Evolutionary conservation across 768 basidiomycete species (phyloP).

Genomic region (Butyriboletus loyo): DNA sequence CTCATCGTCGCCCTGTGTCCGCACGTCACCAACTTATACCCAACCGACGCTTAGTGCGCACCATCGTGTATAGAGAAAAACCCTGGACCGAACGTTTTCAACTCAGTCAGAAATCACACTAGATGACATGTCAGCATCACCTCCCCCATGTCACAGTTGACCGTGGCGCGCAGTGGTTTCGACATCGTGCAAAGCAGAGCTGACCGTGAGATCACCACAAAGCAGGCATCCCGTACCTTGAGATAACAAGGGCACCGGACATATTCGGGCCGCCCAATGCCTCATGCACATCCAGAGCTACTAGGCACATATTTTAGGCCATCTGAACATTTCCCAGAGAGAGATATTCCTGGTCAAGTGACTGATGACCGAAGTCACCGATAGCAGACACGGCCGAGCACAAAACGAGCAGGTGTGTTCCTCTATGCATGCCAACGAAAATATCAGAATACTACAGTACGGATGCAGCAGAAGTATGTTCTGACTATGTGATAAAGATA

Average conservation of each 20-base stretch:
- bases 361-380: not conserved
- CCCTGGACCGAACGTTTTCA: constrained; percentile 33
- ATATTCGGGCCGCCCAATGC: not conserved
- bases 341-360: not conserved
- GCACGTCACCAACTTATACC: not conserved
- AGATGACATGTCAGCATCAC: constrained; percentile 22
- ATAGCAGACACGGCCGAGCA: not conserved
- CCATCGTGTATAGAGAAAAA: constrained; percentile 49
- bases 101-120: constrained; percentile 2
- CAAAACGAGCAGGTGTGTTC: not conserved
- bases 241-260: not conserved
- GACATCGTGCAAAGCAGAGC: constrained; percentile 9
- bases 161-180: constrained; percentile 36
- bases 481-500: not conserved
- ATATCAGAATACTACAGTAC: constrained; percentile 1
- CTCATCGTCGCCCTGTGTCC: constrained; percentile 47
- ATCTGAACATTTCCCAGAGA: not conserved
- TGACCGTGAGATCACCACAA: not conserved
- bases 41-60: constrained; percentile 18
- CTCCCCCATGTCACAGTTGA: constrained; percentile 60
- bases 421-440: not conserved
- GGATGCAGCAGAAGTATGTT: constrained; percentile 1
- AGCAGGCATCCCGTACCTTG: not conserved
- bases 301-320: not conserved
- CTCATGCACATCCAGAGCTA: not conserved